Evolutionary conservation across 192 early-diverging fungal genomes (phyloP), one percentile per base, ranked within the genome.

Genomic region (Umbelopsis vinacea): DNA sequence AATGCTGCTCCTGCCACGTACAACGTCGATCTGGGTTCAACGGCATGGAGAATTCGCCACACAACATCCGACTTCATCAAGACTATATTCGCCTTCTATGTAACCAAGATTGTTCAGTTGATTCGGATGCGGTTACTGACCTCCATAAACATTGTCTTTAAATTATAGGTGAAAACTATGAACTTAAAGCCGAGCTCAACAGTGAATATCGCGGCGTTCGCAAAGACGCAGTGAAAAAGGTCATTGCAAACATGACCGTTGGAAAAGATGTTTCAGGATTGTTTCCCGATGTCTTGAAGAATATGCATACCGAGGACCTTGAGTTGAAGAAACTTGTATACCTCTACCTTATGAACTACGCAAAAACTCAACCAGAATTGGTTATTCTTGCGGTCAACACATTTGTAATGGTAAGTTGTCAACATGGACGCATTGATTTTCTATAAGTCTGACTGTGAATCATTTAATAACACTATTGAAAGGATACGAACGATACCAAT

Each of bases 161-260:
- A 10, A 23, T n/a, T 63, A 46, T 55, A 96, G 95, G 95, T 66
- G 97, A 99, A 79, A 98, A 97, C 86, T 97, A 93, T 78, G 97
- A 99, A 85, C 87, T 99, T n/a, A 90, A 94, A 76, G 92, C 93
- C 8, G 97, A 98, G 71, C 85, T 99, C 52, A 99, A 99, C 83
- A 93, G 91, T 82, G 97, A 99, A 84, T 98, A 98, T 84, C 92
- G 90, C 70, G 95, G 98, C 71, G 84, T 91, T 54, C 88, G 97
- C 66, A 98, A 98, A 79, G 97, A 99, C 84, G 94, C 96, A 0
- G 97, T 99, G 38, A 96, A 97, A 73, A 93, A 96, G 79, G 97
- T 99, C 52, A 98, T 99, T 79, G 97, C 97, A 50, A 99, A 99
- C 82, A 99, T 99, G 97, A 99, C 97, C 10, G 94, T 99, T 38